Percentiles rank a stretch among this genome's conserved stretches.
Evolutionary conservation across 345 rosid species (phyloP).

Genomic region (Gossypium longicalyx): DNA sequence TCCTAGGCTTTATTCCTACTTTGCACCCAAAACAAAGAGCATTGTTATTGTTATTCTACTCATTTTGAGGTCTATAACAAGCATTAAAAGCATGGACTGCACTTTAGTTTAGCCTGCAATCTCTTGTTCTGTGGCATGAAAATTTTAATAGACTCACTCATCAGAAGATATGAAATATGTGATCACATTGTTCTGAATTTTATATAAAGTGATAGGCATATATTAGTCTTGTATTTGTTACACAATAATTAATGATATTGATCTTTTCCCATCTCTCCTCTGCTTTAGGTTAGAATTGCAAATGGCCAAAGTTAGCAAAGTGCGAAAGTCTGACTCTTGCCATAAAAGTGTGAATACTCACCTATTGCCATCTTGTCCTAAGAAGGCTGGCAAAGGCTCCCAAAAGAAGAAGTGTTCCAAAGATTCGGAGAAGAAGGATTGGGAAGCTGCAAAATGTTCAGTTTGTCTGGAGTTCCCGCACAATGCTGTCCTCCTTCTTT

Average conservation of each 20-base stretch:
- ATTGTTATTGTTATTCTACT: background rate
- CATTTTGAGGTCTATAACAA: background rate
- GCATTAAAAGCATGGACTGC: background rate
- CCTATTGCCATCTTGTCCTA: slow-evolving; percentile 33
- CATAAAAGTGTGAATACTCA: slow-evolving; percentile 24
- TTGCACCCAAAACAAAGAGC: background rate
- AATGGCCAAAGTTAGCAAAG: slow-evolving; percentile 59
- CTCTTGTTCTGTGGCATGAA: background rate
- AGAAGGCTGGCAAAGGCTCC: slow-evolving; percentile 30
- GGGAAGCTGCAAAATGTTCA: slow-evolving; percentile 61
- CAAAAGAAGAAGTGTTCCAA: slow-evolving; percentile 30
- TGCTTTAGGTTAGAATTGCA: slow-evolving; percentile 20
- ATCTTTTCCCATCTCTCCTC: background rate
- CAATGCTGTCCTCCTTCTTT: slow-evolving; percentile 78
- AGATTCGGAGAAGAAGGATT: slow-evolving; percentile 51
- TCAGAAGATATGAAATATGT: background rate
- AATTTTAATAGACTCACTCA: background rate
- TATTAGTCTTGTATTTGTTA: slow-evolving; percentile 6
- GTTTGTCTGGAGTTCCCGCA: slow-evolving; percentile 84
- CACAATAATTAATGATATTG: background rate
- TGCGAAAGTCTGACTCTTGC: slow-evolving; percentile 26
- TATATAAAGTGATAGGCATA: background rate
- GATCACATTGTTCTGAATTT: background rate
- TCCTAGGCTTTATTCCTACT: background rate
- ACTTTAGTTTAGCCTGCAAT: background rate